Evolutionary conservation across 495 filamentous ascomycete genomes (phyloP).

Genomic region (Astrothelium macrocarpum): DNA sequence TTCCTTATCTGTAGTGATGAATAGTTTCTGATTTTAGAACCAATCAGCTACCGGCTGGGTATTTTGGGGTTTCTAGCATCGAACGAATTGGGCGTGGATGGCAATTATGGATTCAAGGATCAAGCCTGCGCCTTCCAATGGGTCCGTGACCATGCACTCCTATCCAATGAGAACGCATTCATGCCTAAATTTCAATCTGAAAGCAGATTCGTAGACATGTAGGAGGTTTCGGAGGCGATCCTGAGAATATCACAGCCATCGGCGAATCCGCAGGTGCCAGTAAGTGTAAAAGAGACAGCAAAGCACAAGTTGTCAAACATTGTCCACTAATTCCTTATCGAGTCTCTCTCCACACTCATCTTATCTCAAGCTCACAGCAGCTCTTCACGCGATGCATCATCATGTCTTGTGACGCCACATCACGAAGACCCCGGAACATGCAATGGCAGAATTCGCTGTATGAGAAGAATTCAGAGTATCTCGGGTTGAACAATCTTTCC

Average conservation of each 20-base stretch:
- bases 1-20: neutral
- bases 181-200: neutral
- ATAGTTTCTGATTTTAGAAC: neutral
- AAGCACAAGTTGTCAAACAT: neutral
- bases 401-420: neutral
- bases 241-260: conserved; percentile 13
- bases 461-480: neutral
- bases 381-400: neutral
- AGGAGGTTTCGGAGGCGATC: conserved; percentile 17
- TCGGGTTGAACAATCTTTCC: neutral
- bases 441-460: neutral
- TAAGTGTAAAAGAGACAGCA: neutral
- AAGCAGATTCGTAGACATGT: conserved; percentile 9
- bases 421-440: neutral
- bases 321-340: neutral
- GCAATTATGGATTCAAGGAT: conserved; percentile 20
- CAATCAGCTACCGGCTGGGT: conserved; percentile 16
- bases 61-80: conserved; percentile 17
- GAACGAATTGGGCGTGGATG: conserved; percentile 9
- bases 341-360: conserved; percentile 1
- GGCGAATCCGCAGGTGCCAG: conserved; percentile 7
- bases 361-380: neutral
- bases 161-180: too few species aligned
- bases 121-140: conserved; percentile 9
- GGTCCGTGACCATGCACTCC: too few species aligned